Base-by-base conservation (phyloP, 441 rosid genomes). In the Gossypium aridum region DNA sequence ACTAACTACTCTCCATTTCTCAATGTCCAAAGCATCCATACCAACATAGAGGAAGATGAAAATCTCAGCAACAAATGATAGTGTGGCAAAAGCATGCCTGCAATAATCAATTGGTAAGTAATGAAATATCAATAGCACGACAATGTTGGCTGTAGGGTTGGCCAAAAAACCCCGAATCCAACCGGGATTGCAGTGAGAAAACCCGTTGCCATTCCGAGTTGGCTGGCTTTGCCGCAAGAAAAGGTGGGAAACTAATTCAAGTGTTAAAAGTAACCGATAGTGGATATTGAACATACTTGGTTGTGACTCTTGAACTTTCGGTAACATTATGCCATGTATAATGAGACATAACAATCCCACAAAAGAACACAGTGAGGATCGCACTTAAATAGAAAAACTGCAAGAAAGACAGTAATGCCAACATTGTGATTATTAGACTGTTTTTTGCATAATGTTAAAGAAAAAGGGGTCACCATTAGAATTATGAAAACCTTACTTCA, bases 311-410 rank as follows among this genome's bases (percentile, higher is more conserved):
- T 64, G 98, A 96, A 62, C 94, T 88, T 73, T 91, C 90, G 22
- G 98, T 92, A 77, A 96, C 93, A 51, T 96, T 93, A 76, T 96
- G 97, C 99, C 98, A 93, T 19, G 99, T 93, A 76, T 93, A 96
- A 65, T 93, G 98, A 60, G 99, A 93, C 99, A 96, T 96, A 53
- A 88, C 94, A 74, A 96, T 96, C 77, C 99, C 99, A 70, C 97
- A 93, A 75, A 96, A 96, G 89, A 96, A 96, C 13, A 96, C 97
- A 0, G 97, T 93, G 81, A 96, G 95, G 79, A 96, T 96, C 72
- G 90, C 95, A 71, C 99, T 96, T 26, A 96, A 84, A 78, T 89
- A 68, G 82, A 87, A 93, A 43, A 96, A 83, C 99, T 96, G 91
- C 87, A 87, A 68, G 69, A 60, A 87, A 68, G 69, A 60, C 66